Conservation (phyloP, 164 flowering plant genomes). For the Berberis thunbergii region DNA sequence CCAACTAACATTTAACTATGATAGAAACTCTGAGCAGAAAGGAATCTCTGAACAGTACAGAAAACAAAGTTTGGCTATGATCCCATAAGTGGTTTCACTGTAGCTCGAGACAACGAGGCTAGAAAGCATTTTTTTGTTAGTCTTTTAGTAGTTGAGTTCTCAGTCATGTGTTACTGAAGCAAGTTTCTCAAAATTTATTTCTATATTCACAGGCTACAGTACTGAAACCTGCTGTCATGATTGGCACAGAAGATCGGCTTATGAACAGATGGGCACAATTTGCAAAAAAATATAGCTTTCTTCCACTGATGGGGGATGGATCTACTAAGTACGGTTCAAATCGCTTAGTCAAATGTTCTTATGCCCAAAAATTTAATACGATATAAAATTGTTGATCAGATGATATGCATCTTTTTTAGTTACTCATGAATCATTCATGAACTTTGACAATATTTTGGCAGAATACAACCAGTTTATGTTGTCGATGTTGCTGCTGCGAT, state of each 20-base stretch:
- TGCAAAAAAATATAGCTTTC: slow-evolving; percentile 69
- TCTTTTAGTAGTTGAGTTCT: too few species aligned
- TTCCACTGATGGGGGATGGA: slow-evolving; percentile 88
- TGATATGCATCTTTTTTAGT: neutral
- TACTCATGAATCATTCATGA: slow-evolving; percentile 4
- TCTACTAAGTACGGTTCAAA: slow-evolving; percentile 58
- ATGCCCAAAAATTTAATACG: neutral
- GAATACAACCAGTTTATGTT: slow-evolving; percentile 94
- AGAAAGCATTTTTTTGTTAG: too few species aligned
- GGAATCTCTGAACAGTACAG: too few species aligned
- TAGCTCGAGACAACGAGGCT: too few species aligned
- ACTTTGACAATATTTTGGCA: slow-evolving; percentile 17
- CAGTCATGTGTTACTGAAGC: neutral
- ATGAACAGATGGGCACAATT: slow-evolving; percentile 82
- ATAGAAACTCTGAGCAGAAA: too few species aligned
- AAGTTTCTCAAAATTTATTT: neutral
- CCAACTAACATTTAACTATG: too few species aligned
- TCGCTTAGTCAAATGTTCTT: neutral
- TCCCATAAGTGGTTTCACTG: too few species aligned
- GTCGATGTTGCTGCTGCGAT: slow-evolving; percentile 90
- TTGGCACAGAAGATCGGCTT: slow-evolving; percentile 95
- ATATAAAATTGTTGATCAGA: neutral
- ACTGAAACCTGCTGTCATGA: slow-evolving; percentile 73
- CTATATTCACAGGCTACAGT: slow-evolving; percentile 64
- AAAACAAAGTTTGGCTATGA: too few species aligned